Conservation (phyloP, 2,329 filamentous ascomycete species). For the Claviceps humidiphila region DNA sequence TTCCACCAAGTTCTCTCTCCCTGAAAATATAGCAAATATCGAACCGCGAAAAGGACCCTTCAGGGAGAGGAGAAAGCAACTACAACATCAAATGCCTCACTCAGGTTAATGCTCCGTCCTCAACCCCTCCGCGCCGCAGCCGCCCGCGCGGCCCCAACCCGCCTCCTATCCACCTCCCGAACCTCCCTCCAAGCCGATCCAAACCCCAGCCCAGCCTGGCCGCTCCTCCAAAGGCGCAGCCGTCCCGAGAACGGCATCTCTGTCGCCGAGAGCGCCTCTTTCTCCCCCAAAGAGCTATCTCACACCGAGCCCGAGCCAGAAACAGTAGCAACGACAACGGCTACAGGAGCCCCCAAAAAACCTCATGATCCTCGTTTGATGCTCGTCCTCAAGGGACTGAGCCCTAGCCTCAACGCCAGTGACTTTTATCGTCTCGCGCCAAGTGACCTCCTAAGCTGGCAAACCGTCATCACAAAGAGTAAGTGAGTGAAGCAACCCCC, state of each 20-base stretch:
- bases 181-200: not conserved
- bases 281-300: too few species aligned
- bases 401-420: conserved; percentile 45
- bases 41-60: too few species aligned
- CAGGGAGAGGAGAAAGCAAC: not conserved
- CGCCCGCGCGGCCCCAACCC: conserved; percentile 8
- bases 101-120: conserved; percentile 16
- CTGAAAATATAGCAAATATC: too few species aligned
- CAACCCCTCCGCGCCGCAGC: conserved; percentile 15
- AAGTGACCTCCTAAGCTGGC: conserved; percentile 56
- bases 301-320: not conserved
- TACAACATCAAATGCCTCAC: not conserved
- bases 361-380: conserved; percentile 14
- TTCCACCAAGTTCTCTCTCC: not conserved
- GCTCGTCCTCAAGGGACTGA: conserved; percentile 46
- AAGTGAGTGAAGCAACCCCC: not conserved
- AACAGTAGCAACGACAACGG: not conserved
- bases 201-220: conserved; percentile 2
- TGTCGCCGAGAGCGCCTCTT: not conserved
- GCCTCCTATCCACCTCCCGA: not conserved
- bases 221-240: conserved; percentile 4
- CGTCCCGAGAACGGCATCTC: not conserved
- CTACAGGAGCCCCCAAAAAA: not conserved
- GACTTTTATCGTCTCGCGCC: conserved; percentile 60
- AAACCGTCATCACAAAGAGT: conserved; percentile 47